Conservation (phyloP, 2,329 filamentous ascomycete genomes). For the Stachybotrys echinatus region DNA sequence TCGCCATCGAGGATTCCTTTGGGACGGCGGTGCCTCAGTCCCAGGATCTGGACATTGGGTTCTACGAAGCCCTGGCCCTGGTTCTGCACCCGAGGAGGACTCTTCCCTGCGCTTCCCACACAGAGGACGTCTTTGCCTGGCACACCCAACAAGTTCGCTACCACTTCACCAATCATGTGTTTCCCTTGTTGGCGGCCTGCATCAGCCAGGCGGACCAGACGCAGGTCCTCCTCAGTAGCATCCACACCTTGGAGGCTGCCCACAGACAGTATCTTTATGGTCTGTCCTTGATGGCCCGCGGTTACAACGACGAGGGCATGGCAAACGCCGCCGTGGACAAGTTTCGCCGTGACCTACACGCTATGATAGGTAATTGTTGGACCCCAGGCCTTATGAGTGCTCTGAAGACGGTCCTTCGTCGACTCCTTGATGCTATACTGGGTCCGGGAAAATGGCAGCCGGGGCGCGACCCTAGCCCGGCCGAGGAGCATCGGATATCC, state of each 20-base stretch:
- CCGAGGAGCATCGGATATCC: constrained; percentile 23
- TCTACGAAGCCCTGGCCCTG: constrained; percentile 47
- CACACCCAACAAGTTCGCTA: constrained; percentile 55
- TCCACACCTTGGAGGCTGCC: constrained; percentile 55
- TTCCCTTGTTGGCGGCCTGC: constrained; percentile 49
- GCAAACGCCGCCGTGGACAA: constrained; percentile 35
- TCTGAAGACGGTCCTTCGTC: constrained; percentile 48
- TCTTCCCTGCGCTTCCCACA: constrained; percentile 44
- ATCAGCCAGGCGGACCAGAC: constrained; percentile 33
- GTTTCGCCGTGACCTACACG: constrained; percentile 58
- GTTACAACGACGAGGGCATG: constrained; percentile 31
- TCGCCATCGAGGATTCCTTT: constrained; percentile 49
- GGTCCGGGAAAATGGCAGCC: constrained; percentile 17
- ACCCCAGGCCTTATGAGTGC: constrained; percentile 47
- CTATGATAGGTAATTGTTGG: constrained; percentile 60
- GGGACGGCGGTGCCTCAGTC: constrained; percentile 39
- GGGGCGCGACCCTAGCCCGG: constrained; percentile 7
- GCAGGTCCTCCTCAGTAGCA: constrained; percentile 44
- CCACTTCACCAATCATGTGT: constrained; percentile 55
- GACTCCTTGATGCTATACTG: constrained; percentile 46
- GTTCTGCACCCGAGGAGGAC: constrained; percentile 42
- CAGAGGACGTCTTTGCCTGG: constrained; percentile 54
- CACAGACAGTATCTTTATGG: constrained; percentile 53
- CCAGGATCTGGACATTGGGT: constrained; percentile 36
- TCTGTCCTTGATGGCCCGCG: constrained; percentile 44